phyloP scores from a whole-genome alignment of 208 protist species.

The Trypanosoma avium region DNA sequence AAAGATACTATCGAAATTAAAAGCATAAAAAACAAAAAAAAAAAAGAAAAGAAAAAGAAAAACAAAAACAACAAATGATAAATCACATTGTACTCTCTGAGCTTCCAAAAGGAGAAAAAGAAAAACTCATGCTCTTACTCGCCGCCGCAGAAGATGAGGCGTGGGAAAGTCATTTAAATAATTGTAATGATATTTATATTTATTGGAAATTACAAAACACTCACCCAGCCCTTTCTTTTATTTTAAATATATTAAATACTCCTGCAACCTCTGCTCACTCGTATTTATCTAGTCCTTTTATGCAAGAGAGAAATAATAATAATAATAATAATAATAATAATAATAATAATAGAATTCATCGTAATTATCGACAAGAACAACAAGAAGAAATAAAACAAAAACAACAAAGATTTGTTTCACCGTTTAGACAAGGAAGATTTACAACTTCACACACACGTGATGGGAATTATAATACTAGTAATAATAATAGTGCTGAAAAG shows the following conservation, averaged over 20 bases:
- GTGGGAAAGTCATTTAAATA: not conserved
- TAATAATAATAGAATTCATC: no score
- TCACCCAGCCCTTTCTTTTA: slow-evolving; percentile 3
- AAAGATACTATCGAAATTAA: not conserved
- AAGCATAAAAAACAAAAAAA: not conserved
- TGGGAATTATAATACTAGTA: no score
- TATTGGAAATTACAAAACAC: slow-evolving; percentile 6
- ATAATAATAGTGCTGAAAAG: not conserved
- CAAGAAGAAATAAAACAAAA: no score
- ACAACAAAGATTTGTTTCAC: no score
- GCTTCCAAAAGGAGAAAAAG: slow-evolving; percentile 4
- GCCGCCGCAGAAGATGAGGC: slow-evolving; percentile 5
- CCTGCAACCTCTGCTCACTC: no score
- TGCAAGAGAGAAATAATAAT: no score
- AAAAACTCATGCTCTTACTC: slow-evolving; percentile 17
- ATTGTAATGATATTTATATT: slow-evolving; percentile 3
- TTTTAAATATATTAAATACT: no score
- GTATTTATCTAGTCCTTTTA: no score
- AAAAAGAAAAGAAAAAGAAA: not conserved
- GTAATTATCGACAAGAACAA: no score
- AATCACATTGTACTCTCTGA: slow-evolving; percentile 5
- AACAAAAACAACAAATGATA: not conserved
- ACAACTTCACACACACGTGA: no score
- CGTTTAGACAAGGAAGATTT: no score
- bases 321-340: no score